Percentiles rank a stretch among this genome's conserved stretches.
phyloP scores from a whole-genome alignment of 108 stramenopile species.

The Cyclotella sp. region DNA sequence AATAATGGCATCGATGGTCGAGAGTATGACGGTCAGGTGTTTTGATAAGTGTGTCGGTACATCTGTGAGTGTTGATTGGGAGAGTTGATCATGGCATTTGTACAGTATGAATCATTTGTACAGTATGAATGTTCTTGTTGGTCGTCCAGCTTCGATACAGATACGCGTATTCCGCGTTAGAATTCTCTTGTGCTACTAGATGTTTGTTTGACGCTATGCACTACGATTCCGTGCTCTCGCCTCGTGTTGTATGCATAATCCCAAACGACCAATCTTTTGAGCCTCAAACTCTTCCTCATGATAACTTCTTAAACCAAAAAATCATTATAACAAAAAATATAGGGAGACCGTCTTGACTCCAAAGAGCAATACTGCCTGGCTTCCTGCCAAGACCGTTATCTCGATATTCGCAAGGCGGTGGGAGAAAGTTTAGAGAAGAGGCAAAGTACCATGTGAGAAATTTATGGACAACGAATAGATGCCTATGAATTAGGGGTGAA shows the following conservation, averaged over 20 bases:
- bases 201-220: too few species aligned
- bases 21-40: constrained; percentile 77
- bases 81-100: not conserved
- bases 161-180: too few species aligned
- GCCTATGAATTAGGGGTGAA: too few species aligned
- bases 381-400: constrained; percentile 84
- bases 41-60: constrained; percentile 86
- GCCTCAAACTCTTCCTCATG: not conserved
- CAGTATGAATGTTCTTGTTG: not conserved
- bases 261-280: too few species aligned
- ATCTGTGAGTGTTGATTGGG: constrained; percentile 54
- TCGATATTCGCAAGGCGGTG: constrained; percentile 79
- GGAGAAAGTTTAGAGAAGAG: constrained; percentile 80
- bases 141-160: not conserved
- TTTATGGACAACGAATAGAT: too few species aligned
- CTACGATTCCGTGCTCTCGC: too few species aligned
- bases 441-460: constrained; percentile 45
- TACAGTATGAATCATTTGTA: not conserved
- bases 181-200: not conserved
- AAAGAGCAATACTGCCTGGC: constrained; percentile 85
- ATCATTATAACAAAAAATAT: not conserved
- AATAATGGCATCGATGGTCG: constrained; percentile 85
- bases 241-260: too few species aligned
- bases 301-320: not conserved
- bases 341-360: constrained; percentile 78